Conservation (phyloP, 805 yeast species). For the Candida mattraensis region DNA sequence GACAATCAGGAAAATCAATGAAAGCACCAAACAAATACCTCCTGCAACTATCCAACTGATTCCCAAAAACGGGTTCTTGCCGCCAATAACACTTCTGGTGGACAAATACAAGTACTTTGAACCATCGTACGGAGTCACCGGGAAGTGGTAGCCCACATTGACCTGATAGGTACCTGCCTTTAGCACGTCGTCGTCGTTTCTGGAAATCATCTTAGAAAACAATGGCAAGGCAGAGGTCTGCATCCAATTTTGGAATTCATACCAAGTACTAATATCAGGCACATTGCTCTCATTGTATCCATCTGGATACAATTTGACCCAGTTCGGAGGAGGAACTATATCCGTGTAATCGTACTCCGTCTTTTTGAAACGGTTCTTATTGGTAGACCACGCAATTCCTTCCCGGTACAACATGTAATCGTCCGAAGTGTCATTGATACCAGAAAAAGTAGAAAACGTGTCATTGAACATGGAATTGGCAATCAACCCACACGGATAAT, state of each 20-base stretch:
- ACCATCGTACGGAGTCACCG: slow-evolving; percentile 68
- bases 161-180: slow-evolving; percentile 62
- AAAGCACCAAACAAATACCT: slow-evolving; percentile 61
- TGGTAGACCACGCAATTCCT: slow-evolving; percentile 73
- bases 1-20: slow-evolving; percentile 49
- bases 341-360: slow-evolving; percentile 59
- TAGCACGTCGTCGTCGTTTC: slow-evolving; percentile 58
- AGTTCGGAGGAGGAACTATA: slow-evolving; percentile 82
- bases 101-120: slow-evolving; percentile 65
- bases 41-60: slow-evolving; percentile 76
- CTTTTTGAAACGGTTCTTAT: slow-evolving; percentile 60
- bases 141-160: slow-evolving; percentile 73
- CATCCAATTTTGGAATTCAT: slow-evolving; percentile 83
- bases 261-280: slow-evolving; percentile 69
- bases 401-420: slow-evolving; percentile 47
- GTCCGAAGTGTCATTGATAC: slow-evolving; percentile 41
- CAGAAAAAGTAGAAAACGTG: slow-evolving; percentile 54
- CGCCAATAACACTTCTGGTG: slow-evolving; percentile 74
- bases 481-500: slow-evolving; percentile 82
- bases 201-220: slow-evolving; percentile 62
- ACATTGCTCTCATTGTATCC: slow-evolving; percentile 71
- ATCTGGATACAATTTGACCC: slow-evolving; percentile 67
- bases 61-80: slow-evolving; percentile 73
- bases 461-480: slow-evolving; percentile 82
- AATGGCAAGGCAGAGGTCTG: slow-evolving; percentile 72